These are phyloP conservation scores for Punica granatum DNA, from an alignment of 345 rosid species.

Conservation along the genomic window DNA sequence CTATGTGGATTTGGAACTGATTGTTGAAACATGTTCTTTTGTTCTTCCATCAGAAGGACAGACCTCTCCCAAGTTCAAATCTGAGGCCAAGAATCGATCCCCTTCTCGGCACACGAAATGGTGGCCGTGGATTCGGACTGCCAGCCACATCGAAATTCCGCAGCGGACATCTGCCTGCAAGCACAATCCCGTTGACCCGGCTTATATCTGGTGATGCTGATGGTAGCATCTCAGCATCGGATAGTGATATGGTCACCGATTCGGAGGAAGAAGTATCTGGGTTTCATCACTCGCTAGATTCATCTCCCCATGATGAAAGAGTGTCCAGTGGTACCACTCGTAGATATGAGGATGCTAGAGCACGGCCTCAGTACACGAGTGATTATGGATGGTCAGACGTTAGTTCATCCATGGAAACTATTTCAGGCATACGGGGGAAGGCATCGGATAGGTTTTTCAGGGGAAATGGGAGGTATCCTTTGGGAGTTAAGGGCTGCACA, in stretches of 20 bases:
- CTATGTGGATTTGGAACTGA: conserved; percentile 1
- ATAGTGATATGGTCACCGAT: conserved; percentile 48
- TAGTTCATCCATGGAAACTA: conserved; percentile 77
- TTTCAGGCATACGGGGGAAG: conserved; percentile 26
- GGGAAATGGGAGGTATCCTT: conserved; percentile 30
- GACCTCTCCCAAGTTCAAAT: conserved; percentile 26
- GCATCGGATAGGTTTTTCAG: conserved; percentile 22
- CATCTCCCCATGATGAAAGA: conserved; percentile 58
- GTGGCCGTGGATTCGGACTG: conserved; percentile 28
- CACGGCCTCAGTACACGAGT: conserved; percentile 32
- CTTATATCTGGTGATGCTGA: conserved; percentile 25
- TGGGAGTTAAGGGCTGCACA: conserved; percentile 36
- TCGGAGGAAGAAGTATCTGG: conserved; percentile 57
- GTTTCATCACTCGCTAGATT: conserved; percentile 44
- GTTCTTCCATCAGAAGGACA: conserved; percentile 26
- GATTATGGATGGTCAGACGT: conserved; percentile 64
- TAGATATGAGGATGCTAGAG: conserved; percentile 22
- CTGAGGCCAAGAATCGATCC: conserved; percentile 30
- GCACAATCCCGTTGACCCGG: conserved; percentile 40
- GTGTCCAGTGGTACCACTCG: conserved; percentile 26
- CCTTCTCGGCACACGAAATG: conserved; percentile 23
- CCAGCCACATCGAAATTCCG: conserved; percentile 56
- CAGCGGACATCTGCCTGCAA: conserved; percentile 50
- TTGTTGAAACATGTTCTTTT: neutral
- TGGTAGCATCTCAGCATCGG: conserved; percentile 47